A percentile compares a stretch with the other conserved stretches of the same genome.
Evolutionary conservation across 139 green algal genomes (phyloP).

Genomic region (Coccomyxa sp.): DNA sequence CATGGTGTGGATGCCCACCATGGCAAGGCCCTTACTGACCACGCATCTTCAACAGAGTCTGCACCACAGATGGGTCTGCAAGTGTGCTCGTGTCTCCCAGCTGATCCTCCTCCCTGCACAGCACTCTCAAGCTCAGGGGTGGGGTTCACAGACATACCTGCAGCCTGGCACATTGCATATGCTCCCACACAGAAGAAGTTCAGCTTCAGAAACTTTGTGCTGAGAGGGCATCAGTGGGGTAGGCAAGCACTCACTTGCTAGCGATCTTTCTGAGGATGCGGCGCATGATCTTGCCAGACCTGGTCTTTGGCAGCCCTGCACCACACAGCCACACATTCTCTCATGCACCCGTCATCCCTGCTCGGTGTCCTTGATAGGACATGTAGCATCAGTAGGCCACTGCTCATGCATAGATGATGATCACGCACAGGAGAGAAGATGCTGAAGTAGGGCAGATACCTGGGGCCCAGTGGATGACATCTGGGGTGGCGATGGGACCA

Average conservation of each 20-base stretch:
- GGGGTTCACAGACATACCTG: background rate
- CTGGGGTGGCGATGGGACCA: slow-evolving; percentile 87
- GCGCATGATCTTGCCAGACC: slow-evolving; percentile 49
- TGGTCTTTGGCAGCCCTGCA: slow-evolving; percentile 39
- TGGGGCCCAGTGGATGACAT: slow-evolving; percentile 93
- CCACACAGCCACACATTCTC: background rate
- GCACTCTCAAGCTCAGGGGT: background rate
- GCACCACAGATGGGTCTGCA: slow-evolving; percentile 79
- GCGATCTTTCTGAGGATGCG: slow-evolving; percentile 70
- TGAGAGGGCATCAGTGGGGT: background rate
- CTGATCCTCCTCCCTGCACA: slow-evolving; percentile 32
- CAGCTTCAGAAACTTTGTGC: background rate
- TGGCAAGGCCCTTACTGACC: background rate
- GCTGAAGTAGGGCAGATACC: too few species aligned
- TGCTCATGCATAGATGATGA: background rate
- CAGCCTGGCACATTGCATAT: too few species aligned
- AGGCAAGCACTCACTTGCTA: slow-evolving; percentile 1
- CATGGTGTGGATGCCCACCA: too few species aligned
- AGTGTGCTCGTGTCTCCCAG: slow-evolving; percentile 76
- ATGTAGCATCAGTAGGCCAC: too few species aligned
- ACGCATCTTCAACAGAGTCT: slow-evolving; percentile 57
- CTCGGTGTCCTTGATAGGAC: too few species aligned
- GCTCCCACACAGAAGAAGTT: background rate
- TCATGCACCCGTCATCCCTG: background rate
- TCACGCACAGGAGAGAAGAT: too few species aligned